phyloP scores from a whole-genome alignment of 192 early-diverging fungal species.

The Podila epicladia region DNA sequence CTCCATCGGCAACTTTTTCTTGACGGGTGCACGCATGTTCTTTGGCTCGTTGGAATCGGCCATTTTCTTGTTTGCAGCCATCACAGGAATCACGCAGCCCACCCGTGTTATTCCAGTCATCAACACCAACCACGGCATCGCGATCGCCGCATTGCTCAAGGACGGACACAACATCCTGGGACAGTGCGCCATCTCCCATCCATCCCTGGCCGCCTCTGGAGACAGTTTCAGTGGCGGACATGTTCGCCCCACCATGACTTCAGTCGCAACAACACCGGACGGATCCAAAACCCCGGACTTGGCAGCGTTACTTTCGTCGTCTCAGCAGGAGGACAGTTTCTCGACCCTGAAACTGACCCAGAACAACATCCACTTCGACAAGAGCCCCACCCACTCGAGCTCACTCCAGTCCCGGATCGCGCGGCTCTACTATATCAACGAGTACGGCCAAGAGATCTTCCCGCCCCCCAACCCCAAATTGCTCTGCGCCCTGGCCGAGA shows the following conservation, averaged over 20 bases:
- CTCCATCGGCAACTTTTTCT: constrained; percentile 82
- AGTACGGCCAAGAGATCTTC: constrained; percentile 75
- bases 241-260: constrained; percentile 8
- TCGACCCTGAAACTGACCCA: constrained; percentile 34
- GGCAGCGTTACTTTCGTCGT: constrained; percentile 23
- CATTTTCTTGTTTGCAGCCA: constrained; percentile 78
- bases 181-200: constrained; percentile 84
- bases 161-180: constrained; percentile 70
- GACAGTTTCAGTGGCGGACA: constrained; percentile 23
- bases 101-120: constrained; percentile 76
- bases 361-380: constrained; percentile 51
- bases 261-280: constrained; percentile 44
- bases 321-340: constrained; percentile 40
- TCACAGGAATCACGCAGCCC: constrained; percentile 69
- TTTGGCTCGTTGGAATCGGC: constrained; percentile 76
- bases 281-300: constrained; percentile 33
- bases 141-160: constrained; percentile 76
- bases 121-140: constrained; percentile 67
- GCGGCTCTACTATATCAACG: constrained; percentile 77
- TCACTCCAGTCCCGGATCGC: constrained; percentile 58
- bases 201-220: constrained; percentile 54
- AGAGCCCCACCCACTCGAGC: constrained; percentile 16
- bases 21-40: constrained; percentile 80
- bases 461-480: constrained; percentile 72
- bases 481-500: constrained; percentile 54